Conservation (phyloP, 208 protist species). For the Acanthamoeba culbertsoni region DNA sequence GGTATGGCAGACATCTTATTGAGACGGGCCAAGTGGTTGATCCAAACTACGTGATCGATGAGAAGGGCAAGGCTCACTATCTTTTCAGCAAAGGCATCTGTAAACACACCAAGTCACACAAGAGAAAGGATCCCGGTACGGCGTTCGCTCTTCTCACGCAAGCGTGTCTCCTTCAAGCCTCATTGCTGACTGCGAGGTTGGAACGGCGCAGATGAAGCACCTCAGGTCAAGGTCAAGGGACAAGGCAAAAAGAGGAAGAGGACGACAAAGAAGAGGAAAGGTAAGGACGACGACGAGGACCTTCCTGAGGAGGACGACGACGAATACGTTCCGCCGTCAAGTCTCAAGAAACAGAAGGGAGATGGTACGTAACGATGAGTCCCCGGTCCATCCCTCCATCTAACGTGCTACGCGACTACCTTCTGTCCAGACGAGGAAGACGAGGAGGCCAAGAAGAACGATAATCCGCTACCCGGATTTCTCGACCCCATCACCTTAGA, state of each 20-base stretch:
- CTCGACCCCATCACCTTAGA: slow-evolving; percentile 78
- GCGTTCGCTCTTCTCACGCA: not conserved
- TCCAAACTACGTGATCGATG: slow-evolving; percentile 72
- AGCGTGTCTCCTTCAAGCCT: not conserved
- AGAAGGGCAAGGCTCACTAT: slow-evolving; percentile 74
- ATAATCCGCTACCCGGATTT: slow-evolving; percentile 76
- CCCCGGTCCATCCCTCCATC: no score
- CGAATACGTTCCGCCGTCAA: slow-evolving; percentile 60
- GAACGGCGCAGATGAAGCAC: not conserved
- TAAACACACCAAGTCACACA: slow-evolving; percentile 52
- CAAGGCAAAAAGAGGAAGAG: not conserved
- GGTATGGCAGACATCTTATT: slow-evolving; percentile 70
- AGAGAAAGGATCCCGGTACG: not conserved
- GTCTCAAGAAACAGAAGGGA: not conserved
- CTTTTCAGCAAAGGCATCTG: slow-evolving; percentile 59
- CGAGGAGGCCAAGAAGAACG: not conserved
- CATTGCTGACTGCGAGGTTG: not conserved
- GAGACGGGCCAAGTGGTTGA: slow-evolving; percentile 66
- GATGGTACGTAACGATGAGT: not conserved
- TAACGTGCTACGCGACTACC: not conserved
- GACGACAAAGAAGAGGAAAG: not conserved
- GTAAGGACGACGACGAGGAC: slow-evolving; percentile 10
- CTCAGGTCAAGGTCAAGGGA: not conserved
- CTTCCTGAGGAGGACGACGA: slow-evolving; percentile 47
- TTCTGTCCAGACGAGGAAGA: slow-evolving; percentile 54